Percentiles rank a stretch among this genome's conserved stretches.
These are phyloP conservation scores for Coix lacrymajobi DNA, from an alignment of 176 grass and related monocot species.

Conservation along the genomic window DNA sequence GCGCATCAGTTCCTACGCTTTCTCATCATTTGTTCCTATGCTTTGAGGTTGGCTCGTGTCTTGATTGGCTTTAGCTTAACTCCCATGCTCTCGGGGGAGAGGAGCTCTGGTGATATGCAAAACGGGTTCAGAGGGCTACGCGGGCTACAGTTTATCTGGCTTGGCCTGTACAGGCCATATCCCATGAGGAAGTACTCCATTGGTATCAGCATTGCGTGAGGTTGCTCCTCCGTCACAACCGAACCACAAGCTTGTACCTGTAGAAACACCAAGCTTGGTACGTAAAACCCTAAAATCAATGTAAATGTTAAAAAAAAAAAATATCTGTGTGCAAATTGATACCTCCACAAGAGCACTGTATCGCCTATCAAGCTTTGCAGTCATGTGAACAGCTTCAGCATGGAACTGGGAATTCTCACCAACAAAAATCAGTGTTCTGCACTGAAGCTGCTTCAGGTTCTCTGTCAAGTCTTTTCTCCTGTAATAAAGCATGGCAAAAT, in stretches of 20 bases:
- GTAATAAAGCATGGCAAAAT: constrained; percentile 20
- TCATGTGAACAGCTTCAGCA: constrained; percentile 80
- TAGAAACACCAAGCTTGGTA: constrained; percentile 6
- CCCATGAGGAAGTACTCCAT: constrained; percentile 93
- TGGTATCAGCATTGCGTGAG: constrained; percentile 87
- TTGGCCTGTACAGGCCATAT: constrained; percentile 73
- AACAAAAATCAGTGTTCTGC: constrained; percentile 86
- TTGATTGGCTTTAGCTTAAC: constrained; percentile 97
- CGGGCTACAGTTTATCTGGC: constrained; percentile 62
- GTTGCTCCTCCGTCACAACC: constrained; percentile 87
- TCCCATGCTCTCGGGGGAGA: constrained; percentile 96
- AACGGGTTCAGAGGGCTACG: constrained; percentile 71
- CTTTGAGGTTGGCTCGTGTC: constrained; percentile 51
- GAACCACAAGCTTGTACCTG: constrained; percentile 92
- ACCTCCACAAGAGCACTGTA: constrained; percentile 93
- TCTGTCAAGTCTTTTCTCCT: constrained; percentile 90
- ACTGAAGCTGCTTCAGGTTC: constrained; percentile 73
- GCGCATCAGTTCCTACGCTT: constrained; percentile 14
- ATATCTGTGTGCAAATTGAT: neutral
- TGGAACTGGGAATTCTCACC: constrained; percentile 87
- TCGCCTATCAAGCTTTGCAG: constrained; percentile 68
- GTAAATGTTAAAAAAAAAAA: too few relatives aligned
- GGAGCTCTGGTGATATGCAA: constrained; percentile 78
- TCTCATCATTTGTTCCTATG: constrained; percentile 34
- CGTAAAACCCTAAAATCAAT: neutral